These are phyloP conservation scores for Corynespora cassiicola DNA, from an alignment of 2,329 filamentous ascomycete species.

Conservation along the genomic window DNA sequence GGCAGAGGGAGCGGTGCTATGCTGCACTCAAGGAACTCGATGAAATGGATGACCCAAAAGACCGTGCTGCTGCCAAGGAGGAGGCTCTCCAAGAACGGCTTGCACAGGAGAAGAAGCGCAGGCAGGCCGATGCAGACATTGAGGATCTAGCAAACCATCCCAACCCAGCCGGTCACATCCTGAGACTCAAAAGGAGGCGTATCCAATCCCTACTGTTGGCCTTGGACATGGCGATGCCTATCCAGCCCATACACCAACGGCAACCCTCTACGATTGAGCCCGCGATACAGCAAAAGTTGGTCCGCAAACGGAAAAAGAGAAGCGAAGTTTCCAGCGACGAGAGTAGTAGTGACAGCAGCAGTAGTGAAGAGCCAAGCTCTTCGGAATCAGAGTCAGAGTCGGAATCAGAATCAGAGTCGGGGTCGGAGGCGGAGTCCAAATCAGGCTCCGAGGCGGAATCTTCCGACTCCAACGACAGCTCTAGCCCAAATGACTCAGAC, in stretches of 20 bases:
- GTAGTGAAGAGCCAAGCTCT: slow-evolving; percentile 31
- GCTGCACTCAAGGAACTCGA: slow-evolving; percentile 64
- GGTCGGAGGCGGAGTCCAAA: no score
- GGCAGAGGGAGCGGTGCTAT: slow-evolving; percentile 71
- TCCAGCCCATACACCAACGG: slow-evolving; percentile 9
- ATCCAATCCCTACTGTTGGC: slow-evolving; percentile 38
- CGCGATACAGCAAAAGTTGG: slow-evolving; percentile 17
- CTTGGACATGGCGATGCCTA: slow-evolving; percentile 32
- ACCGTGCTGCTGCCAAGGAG: slow-evolving; percentile 43
- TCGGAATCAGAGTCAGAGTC: slow-evolving; percentile 26
- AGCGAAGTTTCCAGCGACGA: slow-evolving; percentile 38
- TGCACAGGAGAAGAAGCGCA: slow-evolving; percentile 35
- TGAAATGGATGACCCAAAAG: slow-evolving; percentile 43
- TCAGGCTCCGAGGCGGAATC: neutral
- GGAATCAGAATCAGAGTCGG: slow-evolving; percentile 15
- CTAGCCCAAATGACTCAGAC: slow-evolving; percentile 6
- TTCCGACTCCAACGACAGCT: neutral
- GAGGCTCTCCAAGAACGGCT: slow-evolving; percentile 44
- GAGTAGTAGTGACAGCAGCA: slow-evolving; percentile 40
- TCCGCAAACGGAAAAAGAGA: slow-evolving; percentile 36
- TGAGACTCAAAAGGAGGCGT: slow-evolving; percentile 40
- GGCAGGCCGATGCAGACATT: slow-evolving; percentile 37
- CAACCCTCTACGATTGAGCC: slow-evolving; percentile 3
- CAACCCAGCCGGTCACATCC: slow-evolving; percentile 36
- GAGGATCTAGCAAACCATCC: slow-evolving; percentile 30